Base-by-base conservation (phyloP, 2,329 filamentous ascomycete species). In the Ophiostoma tasmaniense region DNA sequence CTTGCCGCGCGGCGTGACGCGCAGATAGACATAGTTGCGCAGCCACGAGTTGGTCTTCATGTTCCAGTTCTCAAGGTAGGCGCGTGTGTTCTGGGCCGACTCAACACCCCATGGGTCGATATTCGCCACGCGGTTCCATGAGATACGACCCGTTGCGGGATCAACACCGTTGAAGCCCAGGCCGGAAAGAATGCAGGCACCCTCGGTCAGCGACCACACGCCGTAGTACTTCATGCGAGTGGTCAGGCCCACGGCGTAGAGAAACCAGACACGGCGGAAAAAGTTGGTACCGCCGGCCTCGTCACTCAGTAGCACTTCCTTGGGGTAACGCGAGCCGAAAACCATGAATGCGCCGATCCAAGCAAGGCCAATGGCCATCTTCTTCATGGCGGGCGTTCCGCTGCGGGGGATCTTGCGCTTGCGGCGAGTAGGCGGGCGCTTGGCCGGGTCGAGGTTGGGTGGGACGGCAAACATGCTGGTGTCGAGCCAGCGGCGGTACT, bases 21-120 rank as follows among this genome's bases (percentile, higher is more conserved):
- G 89, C 65, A 99, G 84, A 76, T 98, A 99, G 74, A 99, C 85
- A 76, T 97, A 99, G 78, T 98, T 97, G 64, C 93, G 87, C 71
- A 99, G 82, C 95, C 95, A 99, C 75, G 92, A 88, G 78, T 97
- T 99, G 14, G 95, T 99, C 79, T 98, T 98, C 81, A 97, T 97
- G 78, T 99, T 99, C 95, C 95, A 99, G 75, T 88, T 90, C 66
- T 89, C 94, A 2, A 99, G 84, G 75, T 95, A 98, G 1, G 87
- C 93, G 68, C 94, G 89, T n/a, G 91, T 91, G 77, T 98, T 99
- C 79, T 97, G 93, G 0, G 94, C 95, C 0, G 87, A 84, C 80
- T 99, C 95, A 35, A 99, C 91, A 2, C 86, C 87, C 84, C 88
- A 89, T 0, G 95, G 90, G 73, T 91, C 88, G 73, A 99, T 92